Base-by-base conservation (phyloP, 2,329 filamentous ascomycete species). In the Alternaria brassicicola region DNA sequence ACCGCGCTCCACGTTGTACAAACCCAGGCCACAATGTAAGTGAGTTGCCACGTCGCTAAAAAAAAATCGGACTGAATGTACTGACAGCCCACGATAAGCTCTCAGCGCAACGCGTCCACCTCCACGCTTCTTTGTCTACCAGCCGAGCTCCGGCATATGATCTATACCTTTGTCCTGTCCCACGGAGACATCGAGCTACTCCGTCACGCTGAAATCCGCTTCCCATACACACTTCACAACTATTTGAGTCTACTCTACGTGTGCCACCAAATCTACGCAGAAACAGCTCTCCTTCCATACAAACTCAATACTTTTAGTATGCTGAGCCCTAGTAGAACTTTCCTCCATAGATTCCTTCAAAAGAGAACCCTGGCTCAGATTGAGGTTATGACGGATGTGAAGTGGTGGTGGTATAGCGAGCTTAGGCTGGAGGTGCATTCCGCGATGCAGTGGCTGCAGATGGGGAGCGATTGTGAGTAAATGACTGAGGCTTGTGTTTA, bases 41-140 rank as follows among this genome's bases (percentile, higher is more conserved):
- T 35, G 12, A 21, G 1, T 8, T 2, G 17, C 9, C 17, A 6
- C 7, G 0, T 21, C 6, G 17, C 4, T 3, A 21, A 21, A 21
- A 21, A 4, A 3, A 19, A 12, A 38, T 5, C 3, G 0, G 3
- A 2, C 3, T n/a, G n/a, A 2, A 4, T 2, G 21, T 12, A 17
- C 35, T 21, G 17, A 38, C 35, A 38, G n/a, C 1, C 17, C 9
- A 12, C 12, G n/a, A 9, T 9, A 3, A 6, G 6, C 3, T 10
- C 42, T 21, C 26, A 2, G 2, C 3, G 4, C 17, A 36, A 23
- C 6, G 6, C 19, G 13, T 12, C 23, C 1, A 8, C 5, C 0
- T 52, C 50, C 1, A 30, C 39, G 1, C 30, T 52, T 3, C 50
- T 52, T 2, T 31, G 39, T 28, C 50, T 52, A 2, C 41, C 39